phyloP scores from a whole-genome alignment of 192 early-diverging fungal genomes.

The Backusella tuberculispora region DNA sequence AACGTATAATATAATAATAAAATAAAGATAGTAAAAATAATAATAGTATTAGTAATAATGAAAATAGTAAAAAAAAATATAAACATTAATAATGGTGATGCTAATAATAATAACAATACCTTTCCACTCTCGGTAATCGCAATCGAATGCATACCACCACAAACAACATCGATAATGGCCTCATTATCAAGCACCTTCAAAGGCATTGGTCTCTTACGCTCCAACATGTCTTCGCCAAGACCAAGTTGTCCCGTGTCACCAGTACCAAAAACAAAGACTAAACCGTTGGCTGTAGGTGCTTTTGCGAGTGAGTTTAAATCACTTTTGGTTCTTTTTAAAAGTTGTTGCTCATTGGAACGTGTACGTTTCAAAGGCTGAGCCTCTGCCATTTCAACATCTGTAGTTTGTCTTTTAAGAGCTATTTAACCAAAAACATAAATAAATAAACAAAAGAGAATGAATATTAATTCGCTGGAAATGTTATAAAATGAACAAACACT shows the following conservation, averaged over 20 bases:
- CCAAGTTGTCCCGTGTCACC: conserved; percentile 94
- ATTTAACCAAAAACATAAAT: not conserved
- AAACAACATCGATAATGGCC: conserved; percentile 75
- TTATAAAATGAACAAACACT: not conserved
- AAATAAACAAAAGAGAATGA: not conserved
- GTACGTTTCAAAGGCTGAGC: not conserved
- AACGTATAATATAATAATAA: no score
- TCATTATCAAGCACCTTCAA: conserved; percentile 69
- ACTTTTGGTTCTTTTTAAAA: conserved; percentile 6
- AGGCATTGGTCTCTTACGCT: conserved; percentile 78
- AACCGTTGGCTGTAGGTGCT: conserved; percentile 42
- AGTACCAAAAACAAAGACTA: conserved; percentile 84
- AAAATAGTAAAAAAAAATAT: conserved; percentile 3
- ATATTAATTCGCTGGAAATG: not conserved
- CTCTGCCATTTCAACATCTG: conserved; percentile 17
- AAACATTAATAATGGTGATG: not conserved
- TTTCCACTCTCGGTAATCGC: conserved; percentile 75
- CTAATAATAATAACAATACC: conserved; percentile 42
- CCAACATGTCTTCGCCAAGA: conserved; percentile 79
- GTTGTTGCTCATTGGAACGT: not conserved
- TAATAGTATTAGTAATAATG: not conserved
- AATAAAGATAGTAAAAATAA: no score
- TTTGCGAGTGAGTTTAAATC: not conserved
- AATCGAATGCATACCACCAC: conserved; percentile 90
- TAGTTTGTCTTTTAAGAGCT: conserved; percentile 20